Percentiles rank a stretch among this genome's conserved stretches.
Evolutionary conservation across 129 eudicot genomes (phyloP).

Genomic region (Calendula officinalis): DNA sequence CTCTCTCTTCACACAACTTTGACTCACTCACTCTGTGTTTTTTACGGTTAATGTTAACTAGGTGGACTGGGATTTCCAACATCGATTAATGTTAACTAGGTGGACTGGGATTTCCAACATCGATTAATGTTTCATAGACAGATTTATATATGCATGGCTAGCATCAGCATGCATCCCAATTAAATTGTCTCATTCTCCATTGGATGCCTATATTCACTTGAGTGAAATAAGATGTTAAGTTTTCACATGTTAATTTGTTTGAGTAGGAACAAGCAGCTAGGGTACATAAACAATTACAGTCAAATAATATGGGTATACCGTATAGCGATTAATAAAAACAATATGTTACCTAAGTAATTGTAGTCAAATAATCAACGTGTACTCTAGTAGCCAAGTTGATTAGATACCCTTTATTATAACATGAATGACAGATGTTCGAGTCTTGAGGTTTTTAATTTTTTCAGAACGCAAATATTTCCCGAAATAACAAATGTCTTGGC

Average conservation of each 20-base stretch:
- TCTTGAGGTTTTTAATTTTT: too few species aligned
- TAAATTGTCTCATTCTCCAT: conserved; percentile 14
- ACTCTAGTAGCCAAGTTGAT: too few species aligned
- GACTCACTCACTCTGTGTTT: conserved; percentile 20
- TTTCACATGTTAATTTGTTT: conserved; percentile 15
- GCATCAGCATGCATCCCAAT: conserved; percentile 7
- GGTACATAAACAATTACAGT: too few species aligned
- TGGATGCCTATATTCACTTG: conserved; percentile 15
- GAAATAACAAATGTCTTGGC: too few species aligned
- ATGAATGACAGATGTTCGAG: too few species aligned
- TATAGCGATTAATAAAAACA: too few species aligned
- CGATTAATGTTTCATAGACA: conserved; percentile 14
- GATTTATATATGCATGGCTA: conserved; percentile 13
- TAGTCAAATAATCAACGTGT: too few species aligned
- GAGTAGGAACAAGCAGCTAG: background rate
- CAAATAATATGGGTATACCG: too few species aligned
- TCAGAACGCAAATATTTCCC: too few species aligned
- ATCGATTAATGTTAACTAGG: background rate
- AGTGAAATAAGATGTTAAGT: conserved; percentile 1
- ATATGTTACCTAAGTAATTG: too few species aligned
- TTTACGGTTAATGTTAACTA: conserved; percentile 24
- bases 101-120: conserved; percentile 12
- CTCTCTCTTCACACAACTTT: conserved; percentile 26
- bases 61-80: background rate
- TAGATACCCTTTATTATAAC: too few species aligned